phyloP scores from a whole-genome alignment of 352 stramenopile species.

The Phytopythium sindhum region DNA sequence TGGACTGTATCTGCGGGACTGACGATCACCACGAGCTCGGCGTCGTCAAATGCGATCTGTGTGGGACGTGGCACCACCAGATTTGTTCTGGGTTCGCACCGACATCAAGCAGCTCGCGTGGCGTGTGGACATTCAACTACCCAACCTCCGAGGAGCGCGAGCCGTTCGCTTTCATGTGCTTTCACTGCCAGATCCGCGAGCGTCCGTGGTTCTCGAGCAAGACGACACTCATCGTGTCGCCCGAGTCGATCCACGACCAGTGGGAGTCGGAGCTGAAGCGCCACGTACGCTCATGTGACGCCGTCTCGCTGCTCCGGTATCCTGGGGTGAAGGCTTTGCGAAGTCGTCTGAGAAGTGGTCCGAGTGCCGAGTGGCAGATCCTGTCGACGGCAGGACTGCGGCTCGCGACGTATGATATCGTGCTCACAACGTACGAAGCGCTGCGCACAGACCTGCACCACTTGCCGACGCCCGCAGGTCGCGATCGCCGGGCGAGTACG shows the following conservation, averaged over 20 bases:
- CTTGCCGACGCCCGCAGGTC: conserved; percentile 31
- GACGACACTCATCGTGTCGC: conserved; percentile 92
- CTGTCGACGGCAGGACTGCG: conserved; percentile 35
- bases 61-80: conserved; percentile 56
- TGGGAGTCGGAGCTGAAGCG: conserved; percentile 87
- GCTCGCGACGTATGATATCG: conserved; percentile 84
- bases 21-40: conserved; percentile 30
- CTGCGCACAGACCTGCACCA: conserved; percentile 84
- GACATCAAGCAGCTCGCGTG: conserved; percentile 1
- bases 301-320: conserved; percentile 54
- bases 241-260: conserved; percentile 87
- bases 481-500: conserved; percentile 51
- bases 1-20: conserved; percentile 57
- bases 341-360: conserved; percentile 20
- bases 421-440: conserved; percentile 90
- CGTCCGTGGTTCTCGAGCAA: conserved; percentile 39
- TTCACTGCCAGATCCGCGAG: conserved; percentile 50
- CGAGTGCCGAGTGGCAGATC: conserved; percentile 51
- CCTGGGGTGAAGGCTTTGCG: conserved; percentile 52
- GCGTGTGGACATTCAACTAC: conserved; percentile 19
- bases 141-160: not conserved
- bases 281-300: conserved; percentile 51
- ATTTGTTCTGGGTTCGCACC: conserved; percentile 46
- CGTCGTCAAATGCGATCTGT: conserved; percentile 50
- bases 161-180: conserved; percentile 46